Percentiles rank a stretch among this genome's conserved stretches.
phyloP scores from a whole-genome alignment of 192 early-diverging fungal species.

The Backusella circina region DNA sequence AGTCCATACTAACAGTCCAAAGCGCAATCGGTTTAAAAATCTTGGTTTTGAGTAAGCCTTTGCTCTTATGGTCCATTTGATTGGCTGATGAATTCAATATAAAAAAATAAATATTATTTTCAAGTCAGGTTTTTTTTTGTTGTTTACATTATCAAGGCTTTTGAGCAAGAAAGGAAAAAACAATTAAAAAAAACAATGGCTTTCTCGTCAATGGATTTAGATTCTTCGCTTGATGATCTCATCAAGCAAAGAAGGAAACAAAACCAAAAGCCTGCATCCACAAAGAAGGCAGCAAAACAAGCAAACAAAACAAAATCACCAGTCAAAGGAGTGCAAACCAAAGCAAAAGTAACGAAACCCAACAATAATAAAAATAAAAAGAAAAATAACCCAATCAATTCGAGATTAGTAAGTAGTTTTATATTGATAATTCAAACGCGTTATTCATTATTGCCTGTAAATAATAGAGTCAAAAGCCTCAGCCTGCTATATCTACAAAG shows the following conservation, averaged over 20 bases:
- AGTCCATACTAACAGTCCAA: no score
- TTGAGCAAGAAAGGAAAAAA: background rate
- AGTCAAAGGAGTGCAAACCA: background rate
- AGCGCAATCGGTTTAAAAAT: no score
- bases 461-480: background rate
- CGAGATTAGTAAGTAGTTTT: background rate
- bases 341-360: background rate
- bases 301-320: background rate
- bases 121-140: no score
- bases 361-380: background rate
- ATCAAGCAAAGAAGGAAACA: slow-evolving; percentile 29
- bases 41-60: no score
- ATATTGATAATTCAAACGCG: background rate
- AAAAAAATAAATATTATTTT: no score
- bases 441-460: background rate
- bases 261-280: slow-evolving; percentile 22
- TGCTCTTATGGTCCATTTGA: no score
- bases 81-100: no score
- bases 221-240: slow-evolving; percentile 39
- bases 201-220: slow-evolving; percentile 32
- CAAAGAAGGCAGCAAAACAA: background rate
- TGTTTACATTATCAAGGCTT: background rate
- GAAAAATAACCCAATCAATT: background rate
- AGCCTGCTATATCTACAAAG: background rate
- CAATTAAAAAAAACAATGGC: background rate